These are phyloP conservation scores for Arbutus unedo DNA, from an alignment of 148 eudicot genomes.

Conservation along the genomic window DNA sequence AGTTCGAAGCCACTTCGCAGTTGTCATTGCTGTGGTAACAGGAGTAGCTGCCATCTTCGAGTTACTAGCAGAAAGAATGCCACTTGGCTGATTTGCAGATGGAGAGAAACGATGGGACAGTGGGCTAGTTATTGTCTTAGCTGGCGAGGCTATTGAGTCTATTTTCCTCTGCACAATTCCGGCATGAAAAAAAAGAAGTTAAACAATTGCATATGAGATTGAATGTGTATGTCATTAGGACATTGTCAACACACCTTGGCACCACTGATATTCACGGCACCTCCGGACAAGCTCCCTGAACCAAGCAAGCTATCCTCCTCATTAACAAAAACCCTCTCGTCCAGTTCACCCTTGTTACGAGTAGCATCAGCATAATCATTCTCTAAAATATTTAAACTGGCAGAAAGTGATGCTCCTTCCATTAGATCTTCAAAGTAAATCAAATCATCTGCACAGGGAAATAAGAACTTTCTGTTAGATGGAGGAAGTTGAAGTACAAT, in stretches of 20 bases:
- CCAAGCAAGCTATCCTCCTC: slow-evolving; percentile 83
- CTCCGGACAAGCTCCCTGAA: slow-evolving; percentile 89
- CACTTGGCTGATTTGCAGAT: slow-evolving; percentile 33
- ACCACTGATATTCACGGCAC: slow-evolving; percentile 55
- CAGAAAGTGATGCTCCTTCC: slow-evolving; percentile 57
- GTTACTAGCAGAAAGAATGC: slow-evolving; percentile 26
- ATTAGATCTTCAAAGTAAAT: slow-evolving; percentile 66
- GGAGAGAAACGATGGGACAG: slow-evolving; percentile 80
- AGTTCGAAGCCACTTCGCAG: slow-evolving; percentile 92
- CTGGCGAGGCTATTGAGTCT: slow-evolving; percentile 70
- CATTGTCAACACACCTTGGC: slow-evolving; percentile 52
- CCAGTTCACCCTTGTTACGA: slow-evolving; percentile 65
- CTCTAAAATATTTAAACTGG: slow-evolving; percentile 57
- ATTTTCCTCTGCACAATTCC: slow-evolving; percentile 52
- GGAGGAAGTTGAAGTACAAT: background rate
- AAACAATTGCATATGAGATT: background rate
- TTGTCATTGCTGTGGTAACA: slow-evolving; percentile 97
- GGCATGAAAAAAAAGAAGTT: slow-evolving; percentile 6
- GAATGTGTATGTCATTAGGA: background rate
- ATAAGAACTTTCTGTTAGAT: background rate
- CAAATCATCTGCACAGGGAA: slow-evolving; percentile 60
- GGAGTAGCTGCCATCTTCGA: slow-evolving; percentile 68
- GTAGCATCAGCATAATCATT: slow-evolving; percentile 75
- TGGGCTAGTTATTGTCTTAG: slow-evolving; percentile 70
- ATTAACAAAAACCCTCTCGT: slow-evolving; percentile 80